These are phyloP conservation scores for Aspergillus sp. DNA, from an alignment of 2,329 filamentous ascomycete genomes.

Conservation along the genomic window DNA sequence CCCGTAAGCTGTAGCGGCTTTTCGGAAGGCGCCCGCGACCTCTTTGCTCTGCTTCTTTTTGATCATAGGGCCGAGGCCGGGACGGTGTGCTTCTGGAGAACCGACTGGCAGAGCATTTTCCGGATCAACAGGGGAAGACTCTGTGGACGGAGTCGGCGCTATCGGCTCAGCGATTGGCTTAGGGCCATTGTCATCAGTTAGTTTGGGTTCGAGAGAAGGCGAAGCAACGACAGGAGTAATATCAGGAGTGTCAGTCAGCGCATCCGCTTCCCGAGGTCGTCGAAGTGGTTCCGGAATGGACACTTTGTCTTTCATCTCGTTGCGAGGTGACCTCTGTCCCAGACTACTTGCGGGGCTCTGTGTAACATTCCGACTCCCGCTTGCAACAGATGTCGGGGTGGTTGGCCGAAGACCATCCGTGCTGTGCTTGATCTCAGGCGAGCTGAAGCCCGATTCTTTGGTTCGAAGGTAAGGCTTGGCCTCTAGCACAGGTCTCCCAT, in stretches of 20 bases:
- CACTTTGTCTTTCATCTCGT: conserved; percentile 23
- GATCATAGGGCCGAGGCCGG: conserved; percentile 84
- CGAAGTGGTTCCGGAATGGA: conserved; percentile 28
- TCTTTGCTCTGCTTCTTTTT: conserved; percentile 67
- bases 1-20: conserved; percentile 63
- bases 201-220: conserved; percentile 4
- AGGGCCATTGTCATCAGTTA: conserved; percentile 19
- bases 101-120: conserved; percentile 8
- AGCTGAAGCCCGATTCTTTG: conserved; percentile 11
- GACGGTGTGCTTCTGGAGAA: conserved; percentile 49
- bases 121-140: conserved; percentile 5
- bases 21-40: conserved; percentile 67
- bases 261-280: conserved; percentile 25
- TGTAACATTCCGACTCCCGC: conserved; percentile 13
- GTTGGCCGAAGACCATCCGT: conserved; percentile 23
- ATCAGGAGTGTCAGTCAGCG: conserved; percentile 9
- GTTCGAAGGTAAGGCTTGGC: conserved; percentile 12
- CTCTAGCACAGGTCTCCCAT: conserved; percentile 16
- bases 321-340: conserved; percentile 21
- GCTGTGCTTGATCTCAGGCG: conserved; percentile 13
- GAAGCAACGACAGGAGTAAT: conserved; percentile 7
- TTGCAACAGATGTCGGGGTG: conserved; percentile 21
- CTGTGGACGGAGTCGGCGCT: conserved; percentile 3
- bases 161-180: conserved; percentile 7
- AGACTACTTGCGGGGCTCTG: conserved; percentile 19